phyloP scores from a whole-genome alignment of 768 basidiomycete genomes.

The Trametes cubensis region DNA sequence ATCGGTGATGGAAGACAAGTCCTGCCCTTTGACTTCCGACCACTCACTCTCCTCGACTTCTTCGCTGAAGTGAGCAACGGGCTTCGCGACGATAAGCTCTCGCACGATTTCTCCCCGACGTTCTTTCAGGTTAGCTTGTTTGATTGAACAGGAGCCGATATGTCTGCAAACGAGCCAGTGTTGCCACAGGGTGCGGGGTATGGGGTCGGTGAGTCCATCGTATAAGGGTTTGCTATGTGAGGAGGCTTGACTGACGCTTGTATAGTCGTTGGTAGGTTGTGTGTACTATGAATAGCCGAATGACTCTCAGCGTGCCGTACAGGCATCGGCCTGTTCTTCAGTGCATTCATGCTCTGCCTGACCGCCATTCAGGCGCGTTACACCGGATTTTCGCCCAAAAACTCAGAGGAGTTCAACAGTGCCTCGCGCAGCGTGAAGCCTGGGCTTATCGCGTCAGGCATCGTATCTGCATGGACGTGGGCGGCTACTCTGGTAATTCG shows the following conservation, averaged over 20 bases:
- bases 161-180: conserved; percentile 39
- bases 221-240: too few species aligned
- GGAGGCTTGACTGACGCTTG: neutral
- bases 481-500: conserved; percentile 66
- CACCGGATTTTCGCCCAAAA: conserved; percentile 76
- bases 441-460: conserved; percentile 89
- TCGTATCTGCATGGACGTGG: conserved; percentile 94
- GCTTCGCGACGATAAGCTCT: neutral
- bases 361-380: conserved; percentile 85
- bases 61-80: conserved; percentile 6
- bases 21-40: neutral
- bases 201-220: conserved; percentile 60
- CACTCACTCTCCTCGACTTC: conserved; percentile 1
- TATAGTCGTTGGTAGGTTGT: conserved; percentile 54
- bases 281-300: neutral
- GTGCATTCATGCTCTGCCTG: conserved; percentile 74
- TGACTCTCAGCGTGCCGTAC: neutral
- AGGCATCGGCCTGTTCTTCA: conserved; percentile 91
- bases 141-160: neutral
- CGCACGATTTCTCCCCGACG: neutral
- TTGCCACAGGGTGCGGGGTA: conserved; percentile 85
- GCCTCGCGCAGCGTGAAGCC: conserved; percentile 86
- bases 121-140: neutral
- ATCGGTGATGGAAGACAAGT: neutral
- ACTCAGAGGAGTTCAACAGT: conserved; percentile 82